Percentiles rank a stretch among this genome's conserved stretches.
These are phyloP conservation scores for Candolleomyces efflorescens DNA, from an alignment of 768 basidiomycete genomes.

Conservation along the genomic window DNA sequence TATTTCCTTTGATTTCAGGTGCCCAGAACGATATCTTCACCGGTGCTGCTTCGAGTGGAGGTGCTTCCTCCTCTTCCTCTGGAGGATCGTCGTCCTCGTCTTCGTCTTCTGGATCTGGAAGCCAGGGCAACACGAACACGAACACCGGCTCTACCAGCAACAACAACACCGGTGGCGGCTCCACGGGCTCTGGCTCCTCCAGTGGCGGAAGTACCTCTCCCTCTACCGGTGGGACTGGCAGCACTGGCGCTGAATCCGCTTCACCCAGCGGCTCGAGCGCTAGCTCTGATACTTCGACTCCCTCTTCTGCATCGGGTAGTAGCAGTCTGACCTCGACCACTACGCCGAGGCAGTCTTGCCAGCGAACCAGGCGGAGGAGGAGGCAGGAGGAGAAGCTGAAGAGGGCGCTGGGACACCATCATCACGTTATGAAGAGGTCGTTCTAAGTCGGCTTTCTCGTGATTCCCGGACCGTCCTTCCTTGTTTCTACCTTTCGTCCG, in stretches of 20 bases:
- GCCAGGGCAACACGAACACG: neutral
- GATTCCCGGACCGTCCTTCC: no score
- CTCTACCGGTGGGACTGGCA: neutral
- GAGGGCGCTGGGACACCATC: neutral
- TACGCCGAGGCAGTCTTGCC: neutral
- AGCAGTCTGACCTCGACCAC: neutral
- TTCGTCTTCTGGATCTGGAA: neutral
- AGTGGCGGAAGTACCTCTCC: neutral
- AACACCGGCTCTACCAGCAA: neutral
- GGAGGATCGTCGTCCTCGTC: neutral
- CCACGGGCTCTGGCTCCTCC: neutral
- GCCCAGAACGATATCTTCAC: conserved; percentile 9
- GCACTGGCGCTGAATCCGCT: neutral
- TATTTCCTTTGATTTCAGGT: neutral
- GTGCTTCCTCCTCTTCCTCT: neutral
- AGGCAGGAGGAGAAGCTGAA: neutral
- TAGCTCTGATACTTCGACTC: neutral
- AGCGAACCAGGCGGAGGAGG: neutral
- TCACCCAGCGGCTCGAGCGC: neutral
- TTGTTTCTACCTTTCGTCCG: no score
- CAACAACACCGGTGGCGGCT: neutral
- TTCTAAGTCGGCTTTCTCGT: neutral
- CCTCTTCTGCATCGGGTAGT: neutral
- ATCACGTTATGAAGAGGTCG: neutral
- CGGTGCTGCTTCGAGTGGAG: neutral